These are phyloP conservation scores for Ascochyta viciae-villosae DNA, from an alignment of 2,329 filamentous ascomycete genomes.

Conservation along the genomic window DNA sequence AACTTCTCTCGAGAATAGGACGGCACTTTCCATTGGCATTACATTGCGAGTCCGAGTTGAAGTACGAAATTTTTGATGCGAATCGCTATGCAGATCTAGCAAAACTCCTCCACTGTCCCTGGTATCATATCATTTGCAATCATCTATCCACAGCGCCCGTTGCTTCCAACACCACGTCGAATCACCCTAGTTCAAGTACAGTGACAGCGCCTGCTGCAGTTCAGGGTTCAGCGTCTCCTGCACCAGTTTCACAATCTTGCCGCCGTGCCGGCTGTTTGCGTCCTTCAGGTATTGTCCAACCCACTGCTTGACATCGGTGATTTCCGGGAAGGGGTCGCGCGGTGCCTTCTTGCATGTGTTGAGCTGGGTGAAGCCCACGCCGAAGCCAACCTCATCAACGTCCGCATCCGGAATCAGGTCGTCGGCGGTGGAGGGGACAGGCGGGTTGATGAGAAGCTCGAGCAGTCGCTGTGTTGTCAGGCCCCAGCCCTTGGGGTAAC, in stretches of 20 bases:
- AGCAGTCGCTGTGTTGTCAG: conserved; percentile 90
- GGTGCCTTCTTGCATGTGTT: conserved; percentile 83
- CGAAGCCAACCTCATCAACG: conserved; percentile 93
- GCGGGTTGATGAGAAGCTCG: conserved; percentile 87
- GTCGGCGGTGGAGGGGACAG: conserved; percentile 70
- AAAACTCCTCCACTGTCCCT: conserved; percentile 18
- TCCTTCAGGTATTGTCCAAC: conserved; percentile 80
- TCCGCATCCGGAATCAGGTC: conserved; percentile 86
- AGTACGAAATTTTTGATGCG: neutral
- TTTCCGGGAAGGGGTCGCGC: conserved; percentile 84
- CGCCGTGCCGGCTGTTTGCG: conserved; percentile 75
- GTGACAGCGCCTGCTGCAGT: conserved; percentile 49
- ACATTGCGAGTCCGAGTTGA: neutral
- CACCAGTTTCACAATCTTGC: conserved; percentile 74
- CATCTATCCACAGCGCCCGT: neutral
- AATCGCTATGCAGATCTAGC: conserved; percentile 14
- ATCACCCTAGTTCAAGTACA: conserved; percentile 30
- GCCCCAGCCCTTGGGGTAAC: conserved; percentile 77
- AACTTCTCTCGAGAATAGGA: neutral
- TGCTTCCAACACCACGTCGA: neutral
- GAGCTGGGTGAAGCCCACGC: conserved; percentile 90
- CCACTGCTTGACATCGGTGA: conserved; percentile 80
- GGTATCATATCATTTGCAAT: conserved; percentile 18
- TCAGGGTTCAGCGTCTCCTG: conserved; percentile 67
- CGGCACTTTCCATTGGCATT: too few relatives aligned